Evolutionary conservation across 768 basidiomycete genomes (phyloP).

Genomic region (Termitomyces sp.): DNA sequence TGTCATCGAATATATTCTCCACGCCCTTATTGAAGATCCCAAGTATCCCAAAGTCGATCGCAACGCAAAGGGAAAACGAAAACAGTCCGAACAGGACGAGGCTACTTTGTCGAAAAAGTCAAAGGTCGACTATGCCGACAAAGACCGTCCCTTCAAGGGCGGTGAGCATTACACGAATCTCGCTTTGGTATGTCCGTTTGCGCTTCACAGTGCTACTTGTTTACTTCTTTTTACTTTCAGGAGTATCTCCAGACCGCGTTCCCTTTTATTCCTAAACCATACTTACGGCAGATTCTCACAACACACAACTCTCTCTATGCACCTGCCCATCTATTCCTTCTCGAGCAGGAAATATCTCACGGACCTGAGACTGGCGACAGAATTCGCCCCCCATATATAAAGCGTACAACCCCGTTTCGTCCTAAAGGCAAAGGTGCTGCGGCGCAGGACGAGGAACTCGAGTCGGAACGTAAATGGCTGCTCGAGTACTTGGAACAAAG

Average conservation of each 20-base stretch:
- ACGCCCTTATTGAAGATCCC: conserved; percentile 56
- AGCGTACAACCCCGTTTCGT: conserved; percentile 22
- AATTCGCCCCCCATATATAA: conserved; percentile 28
- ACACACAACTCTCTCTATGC: conserved; percentile 49
- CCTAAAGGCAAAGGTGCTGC: conserved; percentile 21
- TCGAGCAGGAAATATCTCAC: conserved; percentile 25
- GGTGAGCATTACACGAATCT: conserved; percentile 43
- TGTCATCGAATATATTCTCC: conserved; percentile 50
- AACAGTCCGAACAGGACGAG: conserved; percentile 26
- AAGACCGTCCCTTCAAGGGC: conserved; percentile 36
- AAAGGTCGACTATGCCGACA: conserved; percentile 50
- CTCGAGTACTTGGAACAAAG: conserved; percentile 19
- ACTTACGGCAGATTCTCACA: conserved; percentile 41
- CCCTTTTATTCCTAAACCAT: conserved; percentile 47
- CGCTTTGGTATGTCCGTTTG: conserved; percentile 39
- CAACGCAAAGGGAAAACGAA: conserved; percentile 26
- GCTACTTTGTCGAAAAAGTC: conserved; percentile 25
- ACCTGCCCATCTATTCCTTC: conserved; percentile 53
- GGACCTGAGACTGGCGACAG: conserved; percentile 11
- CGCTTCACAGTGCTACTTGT: background rate
- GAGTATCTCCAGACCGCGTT: conserved; percentile 51
- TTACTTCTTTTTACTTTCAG: conserved; percentile 20
- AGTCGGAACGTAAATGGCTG: conserved; percentile 40
- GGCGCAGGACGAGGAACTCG: conserved; percentile 37
- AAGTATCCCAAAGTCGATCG: conserved; percentile 48